Percentiles rank a stretch among this genome's conserved stretches.
These are phyloP conservation scores for Spiraea crenata DNA, from an alignment of 331 rosid species.

Conservation along the genomic window DNA sequence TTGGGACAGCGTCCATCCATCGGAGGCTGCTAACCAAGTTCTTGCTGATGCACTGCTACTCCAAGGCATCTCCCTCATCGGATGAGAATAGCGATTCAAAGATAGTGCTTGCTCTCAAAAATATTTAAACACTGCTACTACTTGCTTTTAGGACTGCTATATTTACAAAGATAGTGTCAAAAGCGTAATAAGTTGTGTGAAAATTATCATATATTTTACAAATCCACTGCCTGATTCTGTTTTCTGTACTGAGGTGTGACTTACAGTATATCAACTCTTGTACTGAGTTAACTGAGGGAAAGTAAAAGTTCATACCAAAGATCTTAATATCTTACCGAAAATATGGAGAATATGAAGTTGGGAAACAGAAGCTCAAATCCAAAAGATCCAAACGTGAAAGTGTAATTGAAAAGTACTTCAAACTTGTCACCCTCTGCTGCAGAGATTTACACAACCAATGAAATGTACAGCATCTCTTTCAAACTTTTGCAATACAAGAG, in stretches of 20 bases:
- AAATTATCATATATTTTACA: neutral
- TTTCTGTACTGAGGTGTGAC: neutral
- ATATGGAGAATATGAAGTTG: too few relatives aligned
- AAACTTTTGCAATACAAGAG: neutral
- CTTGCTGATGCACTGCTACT: constrained; percentile 61
- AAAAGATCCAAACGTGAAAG: neutral
- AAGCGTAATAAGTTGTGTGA: constrained; percentile 1
- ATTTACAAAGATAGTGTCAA: constrained; percentile 1
- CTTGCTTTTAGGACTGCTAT: neutral
- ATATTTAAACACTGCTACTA: neutral
- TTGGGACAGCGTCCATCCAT: constrained; percentile 88
- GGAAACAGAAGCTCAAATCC: neutral
- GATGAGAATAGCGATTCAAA: constrained; percentile 24
- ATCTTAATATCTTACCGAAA: too few relatives aligned
- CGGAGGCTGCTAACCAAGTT: constrained; percentile 72
- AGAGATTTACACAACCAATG: neutral
- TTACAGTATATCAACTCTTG: neutral
- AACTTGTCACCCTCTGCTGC: neutral
- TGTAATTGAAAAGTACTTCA: neutral
- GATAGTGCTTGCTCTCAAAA: constrained; percentile 7
- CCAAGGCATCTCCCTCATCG: constrained; percentile 59
- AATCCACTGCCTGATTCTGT: neutral
- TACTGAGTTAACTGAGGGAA: too few relatives aligned
- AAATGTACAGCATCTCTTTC: neutral
- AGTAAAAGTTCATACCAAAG: too few relatives aligned